A percentile compares a stretch with the other conserved stretches of the same genome.
These are phyloP conservation scores for Trifolium pratense DNA, from an alignment of 306 rosid genomes.

Conservation along the genomic window DNA sequence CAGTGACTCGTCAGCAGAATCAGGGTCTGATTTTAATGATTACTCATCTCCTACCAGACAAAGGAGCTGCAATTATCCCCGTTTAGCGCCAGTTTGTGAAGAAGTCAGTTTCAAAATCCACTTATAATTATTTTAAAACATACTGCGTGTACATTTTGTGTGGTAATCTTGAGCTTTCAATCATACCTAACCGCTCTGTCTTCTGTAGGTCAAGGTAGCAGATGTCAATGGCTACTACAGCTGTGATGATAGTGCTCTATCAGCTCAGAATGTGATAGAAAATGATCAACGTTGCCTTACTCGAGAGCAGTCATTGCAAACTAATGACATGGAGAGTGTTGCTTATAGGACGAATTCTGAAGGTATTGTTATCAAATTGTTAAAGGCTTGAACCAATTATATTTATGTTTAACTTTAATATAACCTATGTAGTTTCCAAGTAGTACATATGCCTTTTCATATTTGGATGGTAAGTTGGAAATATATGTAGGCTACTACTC, in stretches of 20 bases:
- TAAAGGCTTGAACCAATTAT: conserved; percentile 9
- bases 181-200: conserved; percentile 9
- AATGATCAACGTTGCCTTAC: conserved; percentile 43
- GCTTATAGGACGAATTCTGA: conserved; percentile 51
- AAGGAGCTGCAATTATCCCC: conserved; percentile 54
- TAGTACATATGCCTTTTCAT: conserved; percentile 22
- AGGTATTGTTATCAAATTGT: conserved; percentile 55
- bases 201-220: conserved; percentile 56
- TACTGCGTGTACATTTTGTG: not conserved
- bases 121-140: conserved; percentile 9
- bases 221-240: conserved; percentile 72
- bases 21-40: conserved; percentile 79
- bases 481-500: conserved; percentile 14
- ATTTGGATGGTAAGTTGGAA: conserved; percentile 29
- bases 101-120: conserved; percentile 62
- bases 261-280: conserved; percentile 45
- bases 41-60: conserved; percentile 64
- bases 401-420: conserved; percentile 30
- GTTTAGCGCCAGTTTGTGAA: conserved; percentile 75
- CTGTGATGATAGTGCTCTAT: conserved; percentile 69
- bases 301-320: conserved; percentile 46
- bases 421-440: conserved; percentile 15
- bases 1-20: conserved; percentile 74
- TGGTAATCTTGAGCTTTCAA: conserved; percentile 26
- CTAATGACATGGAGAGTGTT: conserved; percentile 38